Base-by-base conservation (phyloP, 2,329 filamentous ascomycete species). In the Aspergillus brasiliensis region DNA sequence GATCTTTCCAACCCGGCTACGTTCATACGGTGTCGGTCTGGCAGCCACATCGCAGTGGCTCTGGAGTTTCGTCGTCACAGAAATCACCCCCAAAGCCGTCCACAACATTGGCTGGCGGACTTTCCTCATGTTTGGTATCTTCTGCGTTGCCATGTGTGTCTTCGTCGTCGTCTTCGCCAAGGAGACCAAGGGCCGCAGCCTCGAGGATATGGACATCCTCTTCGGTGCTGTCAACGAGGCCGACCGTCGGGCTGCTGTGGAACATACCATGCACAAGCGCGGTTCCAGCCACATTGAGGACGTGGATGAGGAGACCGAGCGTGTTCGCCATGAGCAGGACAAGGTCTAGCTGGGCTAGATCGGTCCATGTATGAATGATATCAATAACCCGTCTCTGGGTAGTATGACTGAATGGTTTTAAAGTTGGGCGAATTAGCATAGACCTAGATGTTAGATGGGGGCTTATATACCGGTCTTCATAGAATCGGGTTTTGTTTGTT, bases 41-140 rank as follows among this genome's bases (percentile, higher is more conserved):
- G 75, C 74, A 34, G 69, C 77, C 8, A 69, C 74, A 13, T 74
- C 72, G 0, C 73, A 78, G 48, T 77, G 75, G 76, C 67, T 77
- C 0, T 78, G 78, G 67, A 79, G 78, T 58, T 78, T 79, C 47
- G 73, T 77, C 17, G 71, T 79, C 51, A 78, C 77, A 0, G 71
- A 78, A 51, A 62, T 78, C 51, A 79, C 77, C 0, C 78, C 77
- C 11, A 68, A 68, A 17, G 76, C 77, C 27, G 70, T 80, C 42
- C 72, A 76, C 57, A 67, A 72, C 57, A 77, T 77, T 48, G 71
- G 72, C 49, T 75, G 75, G 74, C 65, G 65, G 5, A 78, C 76
- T 0, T 79, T 77, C 62, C 63, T 79, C 52, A 77, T 79, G 72
- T 79, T 80, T 56, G 77, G 70, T 17, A 67, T 75, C 34, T 78